phyloP scores from a whole-genome alignment of 192 early-diverging fungal genomes.

The Tieghemiomyces parasiticus region DNA sequence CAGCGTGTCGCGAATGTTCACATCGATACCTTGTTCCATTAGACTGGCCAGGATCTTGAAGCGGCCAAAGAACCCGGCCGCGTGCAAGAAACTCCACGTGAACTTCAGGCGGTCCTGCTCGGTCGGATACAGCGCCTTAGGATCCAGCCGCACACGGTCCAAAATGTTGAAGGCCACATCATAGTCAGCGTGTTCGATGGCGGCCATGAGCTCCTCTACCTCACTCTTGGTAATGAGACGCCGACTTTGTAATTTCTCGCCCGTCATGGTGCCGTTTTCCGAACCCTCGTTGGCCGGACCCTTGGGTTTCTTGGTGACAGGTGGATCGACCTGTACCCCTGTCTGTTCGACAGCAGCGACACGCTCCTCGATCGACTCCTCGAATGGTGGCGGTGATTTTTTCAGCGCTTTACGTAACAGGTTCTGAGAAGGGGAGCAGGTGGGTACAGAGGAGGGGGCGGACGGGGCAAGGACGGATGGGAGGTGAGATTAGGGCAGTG shows the following conservation, averaged over 20 bases:
- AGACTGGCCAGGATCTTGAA: conserved; percentile 48
- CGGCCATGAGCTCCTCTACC: neutral
- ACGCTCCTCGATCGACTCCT: conserved; percentile 1
- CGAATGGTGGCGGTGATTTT: conserved; percentile 1
- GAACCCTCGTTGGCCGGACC: neutral
- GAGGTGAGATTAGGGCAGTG: too few species aligned
- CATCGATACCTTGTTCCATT: conserved; percentile 55
- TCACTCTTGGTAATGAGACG: neutral
- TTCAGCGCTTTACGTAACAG: conserved; percentile 1
- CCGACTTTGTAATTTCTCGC: neutral
- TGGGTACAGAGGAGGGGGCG: too few species aligned
- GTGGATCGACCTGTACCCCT: neutral
- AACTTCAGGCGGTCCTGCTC: conserved; percentile 40
- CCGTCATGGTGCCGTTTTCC: neutral
- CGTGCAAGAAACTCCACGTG: conserved; percentile 77
- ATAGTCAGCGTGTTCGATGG: conserved; percentile 9
- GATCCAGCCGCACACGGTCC: conserved; percentile 1
- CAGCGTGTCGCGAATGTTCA: conserved; percentile 75
- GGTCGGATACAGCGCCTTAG: conserved; percentile 21
- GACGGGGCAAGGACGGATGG: too few species aligned
- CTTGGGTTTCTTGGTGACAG: neutral
- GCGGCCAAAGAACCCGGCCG: conserved; percentile 69
- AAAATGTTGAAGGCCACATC: conserved; percentile 1
- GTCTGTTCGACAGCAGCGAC: neutral
- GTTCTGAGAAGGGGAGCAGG: neutral